A percentile compares a stretch with the other conserved stretches of the same genome.
These are phyloP conservation scores for Ustulina deusta DNA, from an alignment of 2,329 filamentous ascomycete species.

Conservation along the genomic window DNA sequence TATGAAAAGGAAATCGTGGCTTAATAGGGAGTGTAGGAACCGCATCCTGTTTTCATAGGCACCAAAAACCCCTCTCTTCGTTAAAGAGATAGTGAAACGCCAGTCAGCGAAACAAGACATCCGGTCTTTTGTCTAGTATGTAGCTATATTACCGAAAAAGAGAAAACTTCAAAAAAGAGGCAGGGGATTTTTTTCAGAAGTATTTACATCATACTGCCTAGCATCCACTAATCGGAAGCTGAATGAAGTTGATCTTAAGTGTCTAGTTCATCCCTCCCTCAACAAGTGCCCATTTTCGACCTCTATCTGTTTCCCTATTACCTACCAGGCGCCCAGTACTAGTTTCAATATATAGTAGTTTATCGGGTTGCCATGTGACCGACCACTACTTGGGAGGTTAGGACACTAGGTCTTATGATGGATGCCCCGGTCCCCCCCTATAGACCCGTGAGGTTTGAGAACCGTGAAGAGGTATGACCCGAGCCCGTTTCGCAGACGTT, in stretches of 20 bases:
- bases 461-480: background rate
- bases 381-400: background rate
- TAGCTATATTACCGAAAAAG: constrained; percentile 6
- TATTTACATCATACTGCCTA: too few relatives aligned
- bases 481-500: background rate
- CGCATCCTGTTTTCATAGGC: constrained; percentile 4
- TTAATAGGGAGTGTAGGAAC: background rate
- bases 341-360: too few relatives aligned
- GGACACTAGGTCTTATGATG: background rate
- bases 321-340: background rate
- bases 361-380: background rate
- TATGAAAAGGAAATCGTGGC: background rate
- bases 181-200: too few relatives aligned
- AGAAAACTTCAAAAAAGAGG: constrained; percentile 14
- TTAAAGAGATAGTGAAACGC: constrained; percentile 19
- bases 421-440: background rate
- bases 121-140: constrained; percentile 29
- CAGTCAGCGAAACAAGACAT: background rate
- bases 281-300: background rate
- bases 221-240: background rate
- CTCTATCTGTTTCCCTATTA: background rate
- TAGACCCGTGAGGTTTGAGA: background rate
- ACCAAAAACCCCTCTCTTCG: constrained; percentile 44
- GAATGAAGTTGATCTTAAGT: background rate
- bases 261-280: background rate